Conservation (phyloP, 2,329 filamentous ascomycete species). For the Sporothrix brunneoviolacea region DNA sequence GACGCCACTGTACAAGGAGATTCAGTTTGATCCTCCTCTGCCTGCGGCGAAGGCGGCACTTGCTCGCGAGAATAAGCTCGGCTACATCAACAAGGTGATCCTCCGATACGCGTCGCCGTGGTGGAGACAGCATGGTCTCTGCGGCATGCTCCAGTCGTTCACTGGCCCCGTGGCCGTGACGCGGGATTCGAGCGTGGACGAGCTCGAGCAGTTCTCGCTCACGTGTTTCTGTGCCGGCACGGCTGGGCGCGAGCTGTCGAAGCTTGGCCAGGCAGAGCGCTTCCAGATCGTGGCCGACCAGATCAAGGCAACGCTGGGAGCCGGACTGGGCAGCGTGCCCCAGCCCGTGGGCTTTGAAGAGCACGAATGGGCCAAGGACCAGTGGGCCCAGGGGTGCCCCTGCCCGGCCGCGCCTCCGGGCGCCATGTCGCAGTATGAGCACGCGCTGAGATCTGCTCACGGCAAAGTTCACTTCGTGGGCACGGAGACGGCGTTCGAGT, state of each 20-base stretch:
- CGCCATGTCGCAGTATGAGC: constrained; percentile 8
- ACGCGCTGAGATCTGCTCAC: constrained; percentile 27
- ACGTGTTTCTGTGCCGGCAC: constrained; percentile 37
- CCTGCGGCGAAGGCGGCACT: constrained; percentile 21
- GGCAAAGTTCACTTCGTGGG: constrained; percentile 41
- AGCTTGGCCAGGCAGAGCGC: constrained; percentile 13
- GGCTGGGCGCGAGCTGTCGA: constrained; percentile 28
- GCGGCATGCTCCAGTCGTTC: constrained; percentile 30
- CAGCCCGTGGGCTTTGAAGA: constrained; percentile 6
- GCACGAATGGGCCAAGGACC: constrained; percentile 12
- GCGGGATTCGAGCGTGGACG: constrained; percentile 13
- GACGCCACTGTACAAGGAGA: constrained; percentile 19
- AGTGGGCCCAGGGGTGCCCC: constrained; percentile 15
- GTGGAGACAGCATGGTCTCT: constrained; percentile 33
- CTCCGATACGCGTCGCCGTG: constrained; percentile 34
- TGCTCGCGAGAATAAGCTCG: constrained; percentile 30
- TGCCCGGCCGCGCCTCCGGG: constrained; percentile 11
- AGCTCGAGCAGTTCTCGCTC: constrained; percentile 26
- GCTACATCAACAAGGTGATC: constrained; percentile 47
- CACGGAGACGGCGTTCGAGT: constrained; percentile 45
- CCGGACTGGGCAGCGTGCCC: neutral
- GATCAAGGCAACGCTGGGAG: constrained; percentile 1
- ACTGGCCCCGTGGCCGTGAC: constrained; percentile 5
- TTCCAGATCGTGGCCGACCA: neutral
- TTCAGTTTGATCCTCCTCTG: constrained; percentile 42